Base-by-base conservation (phyloP, 2,329 filamentous ascomycete species). In the Ceratocystis eucalypticola region DNA sequence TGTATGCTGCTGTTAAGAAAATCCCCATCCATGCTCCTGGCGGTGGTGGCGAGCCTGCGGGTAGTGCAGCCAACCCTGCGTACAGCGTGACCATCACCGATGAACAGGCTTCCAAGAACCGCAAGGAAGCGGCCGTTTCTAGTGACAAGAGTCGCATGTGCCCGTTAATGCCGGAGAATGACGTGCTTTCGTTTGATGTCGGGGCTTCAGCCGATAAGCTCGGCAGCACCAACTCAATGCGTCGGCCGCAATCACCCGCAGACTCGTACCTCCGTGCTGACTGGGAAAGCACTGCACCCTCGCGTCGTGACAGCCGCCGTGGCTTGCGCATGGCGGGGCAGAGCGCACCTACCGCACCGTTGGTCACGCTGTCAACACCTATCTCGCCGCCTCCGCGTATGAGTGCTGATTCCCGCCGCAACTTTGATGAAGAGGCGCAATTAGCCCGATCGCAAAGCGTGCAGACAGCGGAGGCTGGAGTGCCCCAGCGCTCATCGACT, bases 11-110 rank as follows among this genome's bases (percentile, higher is more conserved):
- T 2, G 78, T 96, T 67, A 89, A 91, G 76, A 91, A 88, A 77
- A 82, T 99, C 20, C 93, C 92, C 8, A 93, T 99, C 72, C 83
- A 90, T 71, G 85, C 80, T 22, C 93, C 93, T 66, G 91, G 88
- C 50, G 91, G 88, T 68, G 89, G 86, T 66, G 78, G 77, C 66
- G 83, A 85, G 66, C 70, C 80, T 46, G 77, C 86, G 1, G 85
- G 85, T 67, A 84, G 82, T 50, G 82, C 88, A 5, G 84, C 80
- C 41, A 94, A 95, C 75, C 92, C 92, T 0, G 79, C 84, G 5
- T 96, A 94, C 78, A 88, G 87, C 20, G 92, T 96, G 22, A 75
- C 86, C 5, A 86, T 96, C 63, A 79, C 83, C 1, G 87, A 93
- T 69, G 77, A 82, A 0, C 82, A 85, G 70, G 91, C 91, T 5